Base-by-base conservation (phyloP, 2,329 filamentous ascomycete genomes). In the Colletotrichum sublineola region DNA sequence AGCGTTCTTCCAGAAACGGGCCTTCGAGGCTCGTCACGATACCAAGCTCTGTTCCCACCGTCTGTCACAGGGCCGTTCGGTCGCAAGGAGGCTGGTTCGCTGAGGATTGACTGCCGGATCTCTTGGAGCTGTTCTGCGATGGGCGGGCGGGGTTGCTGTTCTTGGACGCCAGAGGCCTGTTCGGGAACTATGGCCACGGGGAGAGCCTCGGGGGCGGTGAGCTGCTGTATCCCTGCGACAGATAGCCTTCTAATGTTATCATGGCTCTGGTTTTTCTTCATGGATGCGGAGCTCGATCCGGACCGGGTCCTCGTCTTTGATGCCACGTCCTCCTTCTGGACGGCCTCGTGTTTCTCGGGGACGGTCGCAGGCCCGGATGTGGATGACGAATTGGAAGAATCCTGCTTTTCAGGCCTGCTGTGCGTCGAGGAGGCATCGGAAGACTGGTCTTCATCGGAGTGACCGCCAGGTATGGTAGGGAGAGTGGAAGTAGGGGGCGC, bases 161-260 rank as follows among this genome's bases (percentile, higher is more conserved):
- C 85, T 77, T 80, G 73, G 79, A 85, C 74, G 79, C 84, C 74
- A 78, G 65, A 71, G 81, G 78, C 76, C 82, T 79, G 74, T 81
- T 76, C 78, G 75, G 79, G 78, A 3, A 86, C 79, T 18, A 85
- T 79, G 1, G 87, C 86, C 0, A 91, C 79, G 15, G 90, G 89
- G 2, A 92, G 80, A 0, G 89, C 91, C 38, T 89, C 87, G 7
- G 88, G 88, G 38, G 84, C 86, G 18, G 87, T 86, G 71, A 92
- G 80, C 71, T 89, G 86, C 65, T 89, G 86, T 77, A 91, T 90
- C 76, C 90, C 87, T 48, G 84, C 86, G 9, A 87, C 87, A 0
- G 89, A 90, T 36, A 91, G 82, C 48, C 88, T 86, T 67, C 87
- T 84, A 58, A 90, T 80, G 60, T 81, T 84, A 72, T 85, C 86